phyloP scores from a whole-genome alignment of 106 monocot species.

The Dioscorea zingiberensis region DNA sequence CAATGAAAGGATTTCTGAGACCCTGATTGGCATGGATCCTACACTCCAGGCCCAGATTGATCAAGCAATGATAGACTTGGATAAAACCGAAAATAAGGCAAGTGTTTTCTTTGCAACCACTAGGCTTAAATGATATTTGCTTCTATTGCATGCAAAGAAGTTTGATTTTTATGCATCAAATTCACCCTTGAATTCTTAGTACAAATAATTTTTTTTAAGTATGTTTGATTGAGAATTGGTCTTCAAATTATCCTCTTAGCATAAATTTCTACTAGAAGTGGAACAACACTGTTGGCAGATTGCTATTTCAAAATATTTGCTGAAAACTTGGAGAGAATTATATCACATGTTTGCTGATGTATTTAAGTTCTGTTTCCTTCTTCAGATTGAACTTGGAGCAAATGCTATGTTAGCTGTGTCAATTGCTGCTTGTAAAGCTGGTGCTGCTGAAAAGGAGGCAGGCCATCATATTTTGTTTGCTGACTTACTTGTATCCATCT shows the following conservation, averaged over 20 bases:
- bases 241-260: no score
- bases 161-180: no score
- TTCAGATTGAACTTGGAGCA: conserved; percentile 82
- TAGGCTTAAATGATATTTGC: not conserved
- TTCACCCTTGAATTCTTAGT: no score
- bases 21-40: conserved; percentile 95
- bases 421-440: conserved; percentile 98
- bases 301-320: no score
- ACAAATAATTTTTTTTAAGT: no score
- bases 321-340: no score
- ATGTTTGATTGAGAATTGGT: no score
- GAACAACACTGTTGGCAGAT: no score
- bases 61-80: conserved; percentile 87
- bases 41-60: conserved; percentile 84
- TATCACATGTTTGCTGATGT: no score
- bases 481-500: not conserved
- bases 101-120: not conserved
- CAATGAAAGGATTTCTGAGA: conserved; percentile 88
- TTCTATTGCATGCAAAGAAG: not conserved
- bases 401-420: conserved; percentile 98
- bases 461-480: not conserved
- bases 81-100: conserved; percentile 89
- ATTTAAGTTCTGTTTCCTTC: not conserved
- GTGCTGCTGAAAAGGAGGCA: conserved; percentile 97
- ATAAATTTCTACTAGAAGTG: no score